Evolutionary conservation across 345 rosid genomes (phyloP).

Genomic region (Populus euphratica): DNA sequence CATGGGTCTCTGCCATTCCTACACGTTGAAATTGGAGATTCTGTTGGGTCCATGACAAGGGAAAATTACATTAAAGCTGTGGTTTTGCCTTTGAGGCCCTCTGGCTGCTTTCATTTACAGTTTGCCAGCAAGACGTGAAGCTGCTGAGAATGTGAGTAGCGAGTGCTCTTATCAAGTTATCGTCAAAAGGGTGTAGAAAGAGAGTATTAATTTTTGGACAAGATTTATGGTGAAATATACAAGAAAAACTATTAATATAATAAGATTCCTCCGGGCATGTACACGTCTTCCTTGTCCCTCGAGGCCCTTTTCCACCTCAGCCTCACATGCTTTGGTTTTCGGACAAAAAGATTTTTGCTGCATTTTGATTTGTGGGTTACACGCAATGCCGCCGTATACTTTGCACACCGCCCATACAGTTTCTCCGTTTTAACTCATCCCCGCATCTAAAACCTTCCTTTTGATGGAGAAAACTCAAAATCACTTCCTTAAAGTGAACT

Average conservation of each 20-base stretch:
- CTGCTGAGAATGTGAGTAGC: conserved; percentile 1
- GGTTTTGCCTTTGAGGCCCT: not conserved
- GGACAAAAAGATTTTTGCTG: conserved; percentile 3
- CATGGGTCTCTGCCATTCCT: too few relatives aligned
- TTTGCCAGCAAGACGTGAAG: not conserved
- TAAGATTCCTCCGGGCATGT: not conserved
- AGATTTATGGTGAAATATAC: too few relatives aligned
- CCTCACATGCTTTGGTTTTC: conserved; percentile 16
- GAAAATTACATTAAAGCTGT: not conserved
- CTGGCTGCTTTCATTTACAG: not conserved
- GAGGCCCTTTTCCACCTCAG: conserved; percentile 18
- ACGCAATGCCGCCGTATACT: conserved; percentile 17
- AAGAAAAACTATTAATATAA: not conserved
- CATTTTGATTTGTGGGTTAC: conserved; percentile 19
- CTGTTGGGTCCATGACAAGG: not conserved
- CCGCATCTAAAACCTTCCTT: not conserved
- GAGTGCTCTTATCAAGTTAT: conserved; percentile 10
- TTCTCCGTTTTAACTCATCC: too few relatives aligned
- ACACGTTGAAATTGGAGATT: not conserved
- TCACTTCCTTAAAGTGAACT: not conserved
- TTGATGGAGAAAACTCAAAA: not conserved
- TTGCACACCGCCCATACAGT: not conserved
- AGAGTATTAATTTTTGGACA: not conserved
- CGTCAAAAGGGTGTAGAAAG: not conserved
- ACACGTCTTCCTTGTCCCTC: not conserved